Conservation (phyloP, 1,284 basidiomycete genomes). For the Cutaneotrichosporon daszewskae region DNA sequence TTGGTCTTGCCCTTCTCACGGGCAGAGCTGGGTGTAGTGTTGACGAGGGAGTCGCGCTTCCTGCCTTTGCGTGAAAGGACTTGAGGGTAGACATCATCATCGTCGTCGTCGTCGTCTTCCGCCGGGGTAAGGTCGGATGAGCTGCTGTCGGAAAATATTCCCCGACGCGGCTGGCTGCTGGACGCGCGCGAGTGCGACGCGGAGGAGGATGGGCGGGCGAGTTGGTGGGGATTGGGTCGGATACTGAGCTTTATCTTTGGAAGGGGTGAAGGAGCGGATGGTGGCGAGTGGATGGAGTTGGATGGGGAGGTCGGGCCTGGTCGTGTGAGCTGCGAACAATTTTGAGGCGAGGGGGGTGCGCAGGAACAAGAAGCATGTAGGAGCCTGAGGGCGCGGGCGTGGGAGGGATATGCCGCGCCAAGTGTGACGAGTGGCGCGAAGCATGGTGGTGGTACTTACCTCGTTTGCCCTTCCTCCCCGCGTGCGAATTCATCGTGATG, state of each 20-base stretch:
- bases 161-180: slow-evolving; percentile 9
- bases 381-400: too few relatives aligned
- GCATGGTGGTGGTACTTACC: slow-evolving; percentile 12
- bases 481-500: slow-evolving; percentile 16
- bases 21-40: background rate
- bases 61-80: slow-evolving; percentile 7
- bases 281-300: slow-evolving; percentile 13
- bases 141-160: slow-evolving; percentile 13
- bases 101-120: slow-evolving; percentile 17
- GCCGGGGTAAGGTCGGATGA: slow-evolving; percentile 22
- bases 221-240: slow-evolving; percentile 5
- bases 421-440: background rate
- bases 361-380: too few relatives aligned
- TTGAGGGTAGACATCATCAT: slow-evolving; percentile 6
- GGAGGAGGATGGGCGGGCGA: slow-evolving; percentile 6
- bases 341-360: background rate
- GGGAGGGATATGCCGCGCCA: background rate
- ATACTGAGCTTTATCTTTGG: slow-evolving; percentile 20
- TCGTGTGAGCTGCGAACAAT: slow-evolving; percentile 17
- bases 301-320: slow-evolving; percentile 21
- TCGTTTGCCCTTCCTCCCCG: slow-evolving; percentile 22
- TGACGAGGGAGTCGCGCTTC: slow-evolving; percentile 9
- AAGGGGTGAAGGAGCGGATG: slow-evolving; percentile 9
- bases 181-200: slow-evolving; percentile 6
- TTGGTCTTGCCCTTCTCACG: slow-evolving; percentile 3